These are phyloP conservation scores for Mortierella sp. DNA, from an alignment of 371 early-diverging fungal species.

Conservation along the genomic window DNA sequence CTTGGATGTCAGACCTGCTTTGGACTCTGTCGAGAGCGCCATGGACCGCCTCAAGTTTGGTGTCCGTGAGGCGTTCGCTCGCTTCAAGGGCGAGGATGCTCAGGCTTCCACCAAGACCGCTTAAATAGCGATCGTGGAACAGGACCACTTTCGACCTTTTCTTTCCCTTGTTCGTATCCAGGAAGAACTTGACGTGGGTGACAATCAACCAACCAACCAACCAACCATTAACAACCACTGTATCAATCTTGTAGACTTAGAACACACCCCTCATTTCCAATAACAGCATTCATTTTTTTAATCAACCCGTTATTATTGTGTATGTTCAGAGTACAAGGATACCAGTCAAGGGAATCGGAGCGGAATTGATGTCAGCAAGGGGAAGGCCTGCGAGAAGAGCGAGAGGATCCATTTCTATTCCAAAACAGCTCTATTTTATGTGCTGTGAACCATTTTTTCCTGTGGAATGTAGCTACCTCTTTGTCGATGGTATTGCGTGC, in stretches of 20 bases:
- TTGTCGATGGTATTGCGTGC: not conserved
- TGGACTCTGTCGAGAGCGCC: slow-evolving; percentile 77
- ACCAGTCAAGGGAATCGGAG: not conserved
- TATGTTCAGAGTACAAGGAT: not conserved
- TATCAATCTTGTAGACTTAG: slow-evolving; percentile 14
- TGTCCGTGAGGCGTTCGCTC: slow-evolving; percentile 53
- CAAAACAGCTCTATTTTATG: not conserved
- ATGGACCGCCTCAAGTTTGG: slow-evolving; percentile 73
- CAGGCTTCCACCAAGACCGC: slow-evolving; percentile 32
- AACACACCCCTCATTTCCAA: slow-evolving; percentile 7
- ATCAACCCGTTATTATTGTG: not conserved
- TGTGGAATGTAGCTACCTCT: not conserved
- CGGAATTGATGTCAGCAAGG: not conserved
- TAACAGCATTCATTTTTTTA: slow-evolving; percentile 11
- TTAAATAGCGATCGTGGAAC: slow-evolving; percentile 9
- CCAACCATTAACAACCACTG: slow-evolving; percentile 6
- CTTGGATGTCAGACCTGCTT: slow-evolving; percentile 87
- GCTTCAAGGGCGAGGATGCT: slow-evolving; percentile 33
- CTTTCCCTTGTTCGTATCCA: not conserved
- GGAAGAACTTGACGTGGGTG: not conserved
- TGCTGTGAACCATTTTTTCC: not conserved
- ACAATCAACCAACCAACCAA: not conserved
- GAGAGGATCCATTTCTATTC: not conserved
- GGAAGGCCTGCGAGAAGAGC: not conserved
- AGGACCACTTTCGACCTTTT: not conserved